These are phyloP conservation scores for Saposhnikovia divaricata DNA, from an alignment of 129 eudicot species.

Conservation along the genomic window DNA sequence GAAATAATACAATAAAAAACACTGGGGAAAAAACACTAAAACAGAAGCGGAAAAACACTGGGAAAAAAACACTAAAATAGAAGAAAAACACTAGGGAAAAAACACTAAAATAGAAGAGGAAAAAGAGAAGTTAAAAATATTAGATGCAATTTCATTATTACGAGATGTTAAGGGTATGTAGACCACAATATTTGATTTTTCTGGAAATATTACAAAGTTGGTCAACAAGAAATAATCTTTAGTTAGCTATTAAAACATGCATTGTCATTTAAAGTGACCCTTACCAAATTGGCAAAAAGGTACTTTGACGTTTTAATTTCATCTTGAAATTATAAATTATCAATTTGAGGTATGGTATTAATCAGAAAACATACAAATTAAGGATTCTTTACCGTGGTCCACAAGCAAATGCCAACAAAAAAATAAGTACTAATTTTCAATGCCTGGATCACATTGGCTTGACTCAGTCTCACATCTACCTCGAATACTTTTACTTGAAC, in stretches of 20 bases:
- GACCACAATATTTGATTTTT: not conserved
- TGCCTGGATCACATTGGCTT: constrained; percentile 6
- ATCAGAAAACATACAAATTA: not conserved
- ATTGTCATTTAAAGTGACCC: not conserved
- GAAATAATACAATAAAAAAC: too few relatives aligned
- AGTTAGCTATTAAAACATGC: not conserved
- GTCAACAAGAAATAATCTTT: too few relatives aligned
- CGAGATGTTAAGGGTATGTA: too few relatives aligned
- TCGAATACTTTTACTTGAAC: not conserved
- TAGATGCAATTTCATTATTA: not conserved
- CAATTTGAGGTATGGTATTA: not conserved
- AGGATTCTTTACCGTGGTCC: not conserved
- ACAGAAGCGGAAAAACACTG: not conserved
- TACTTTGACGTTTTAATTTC: not conserved
- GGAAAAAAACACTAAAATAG: too few relatives aligned
- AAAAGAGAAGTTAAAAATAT: not conserved
- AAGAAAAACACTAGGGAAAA: too few relatives aligned
- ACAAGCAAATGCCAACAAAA: not conserved
- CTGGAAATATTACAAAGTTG: not conserved
- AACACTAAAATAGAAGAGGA: not conserved
- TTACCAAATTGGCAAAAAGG: not conserved
- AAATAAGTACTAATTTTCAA: not conserved
- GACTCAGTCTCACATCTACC: not conserved
- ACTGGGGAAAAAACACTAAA: not conserved
- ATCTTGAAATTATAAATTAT: not conserved